These are phyloP conservation scores for Angomonas desouzai DNA, from an alignment of 208 protist species.

Conservation along the genomic window DNA sequence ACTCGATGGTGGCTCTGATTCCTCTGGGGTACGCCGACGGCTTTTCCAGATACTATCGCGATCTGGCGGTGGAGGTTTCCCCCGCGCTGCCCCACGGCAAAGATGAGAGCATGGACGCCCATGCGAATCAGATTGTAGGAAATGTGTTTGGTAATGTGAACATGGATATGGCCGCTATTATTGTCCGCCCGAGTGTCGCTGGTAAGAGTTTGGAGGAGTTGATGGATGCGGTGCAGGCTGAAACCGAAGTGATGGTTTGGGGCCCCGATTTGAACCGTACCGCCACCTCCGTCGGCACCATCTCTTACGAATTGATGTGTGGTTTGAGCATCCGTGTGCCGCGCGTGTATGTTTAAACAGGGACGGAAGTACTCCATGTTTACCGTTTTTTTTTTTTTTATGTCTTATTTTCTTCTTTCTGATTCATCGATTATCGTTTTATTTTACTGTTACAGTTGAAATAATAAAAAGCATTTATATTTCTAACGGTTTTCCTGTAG, in stretches of 20 bases:
- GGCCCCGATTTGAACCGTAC: constrained; percentile 34
- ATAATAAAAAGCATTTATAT: constrained; percentile 2
- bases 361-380: background rate
- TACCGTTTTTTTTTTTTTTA: constrained; percentile 10
- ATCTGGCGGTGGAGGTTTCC: constrained; percentile 34
- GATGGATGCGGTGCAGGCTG: constrained; percentile 24
- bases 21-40: constrained; percentile 53
- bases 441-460: constrained; percentile 4
- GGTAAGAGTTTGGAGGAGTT: constrained; percentile 29
- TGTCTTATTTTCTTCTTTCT: constrained; percentile 3
- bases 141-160: constrained; percentile 45
- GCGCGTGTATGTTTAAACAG: constrained; percentile 28
- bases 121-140: constrained; percentile 21
- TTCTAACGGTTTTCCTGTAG: constrained; percentile 3
- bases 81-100: constrained; percentile 20
- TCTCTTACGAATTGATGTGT: constrained; percentile 54
- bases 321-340: constrained; percentile 37
- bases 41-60: constrained; percentile 41
- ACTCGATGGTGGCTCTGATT: constrained; percentile 36
- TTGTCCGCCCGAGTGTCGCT: constrained; percentile 26
- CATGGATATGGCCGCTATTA: constrained; percentile 43
- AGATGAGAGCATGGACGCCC: constrained; percentile 15
- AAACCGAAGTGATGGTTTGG: constrained; percentile 38
- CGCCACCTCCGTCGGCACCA: constrained; percentile 32
- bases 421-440: background rate